phyloP scores from a whole-genome alignment of 148 eudicot species.

The Chenopodium album region DNA sequence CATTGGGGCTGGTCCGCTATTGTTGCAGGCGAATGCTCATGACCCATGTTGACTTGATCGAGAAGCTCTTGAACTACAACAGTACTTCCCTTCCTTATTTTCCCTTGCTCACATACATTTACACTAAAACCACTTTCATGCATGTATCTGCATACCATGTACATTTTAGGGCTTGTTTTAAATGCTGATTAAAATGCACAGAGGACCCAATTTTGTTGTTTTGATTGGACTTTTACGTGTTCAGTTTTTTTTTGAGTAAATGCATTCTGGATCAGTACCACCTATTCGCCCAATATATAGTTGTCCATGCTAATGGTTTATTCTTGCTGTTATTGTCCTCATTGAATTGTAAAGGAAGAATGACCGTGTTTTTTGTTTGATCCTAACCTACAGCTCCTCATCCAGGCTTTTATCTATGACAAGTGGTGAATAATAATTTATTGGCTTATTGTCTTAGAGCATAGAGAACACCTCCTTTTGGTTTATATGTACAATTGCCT shows the following conservation, averaged over 20 bases:
- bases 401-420: not conserved
- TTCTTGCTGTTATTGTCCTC: not conserved
- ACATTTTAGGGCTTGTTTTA: not conserved
- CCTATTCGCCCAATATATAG: too few species aligned
- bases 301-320: not conserved
- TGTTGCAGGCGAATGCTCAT: conserved; percentile 97
- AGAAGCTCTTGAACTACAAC: conserved; percentile 96
- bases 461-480: not conserved
- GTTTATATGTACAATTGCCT: not conserved
- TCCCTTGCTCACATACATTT: conserved; percentile 12
- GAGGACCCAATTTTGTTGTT: too few species aligned
- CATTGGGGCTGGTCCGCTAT: conserved; percentile 83
- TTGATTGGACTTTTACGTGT: not conserved
- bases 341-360: not conserved
- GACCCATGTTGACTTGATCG: conserved; percentile 97
- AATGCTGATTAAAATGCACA: not conserved
- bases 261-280: too few species aligned
- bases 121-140: not conserved
- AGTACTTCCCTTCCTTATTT: conserved; percentile 39
- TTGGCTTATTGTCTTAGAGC: not conserved
- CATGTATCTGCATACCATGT: not conserved
- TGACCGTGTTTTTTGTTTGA: not conserved
- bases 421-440: not conserved
- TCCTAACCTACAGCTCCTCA: too few species aligned
- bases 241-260: not conserved